Percentiles rank a stretch among this genome's conserved stretches.
These are phyloP conservation scores for Trichoderma gamsii DNA, from an alignment of 495 filamentous ascomycete genomes.

Conservation along the genomic window DNA sequence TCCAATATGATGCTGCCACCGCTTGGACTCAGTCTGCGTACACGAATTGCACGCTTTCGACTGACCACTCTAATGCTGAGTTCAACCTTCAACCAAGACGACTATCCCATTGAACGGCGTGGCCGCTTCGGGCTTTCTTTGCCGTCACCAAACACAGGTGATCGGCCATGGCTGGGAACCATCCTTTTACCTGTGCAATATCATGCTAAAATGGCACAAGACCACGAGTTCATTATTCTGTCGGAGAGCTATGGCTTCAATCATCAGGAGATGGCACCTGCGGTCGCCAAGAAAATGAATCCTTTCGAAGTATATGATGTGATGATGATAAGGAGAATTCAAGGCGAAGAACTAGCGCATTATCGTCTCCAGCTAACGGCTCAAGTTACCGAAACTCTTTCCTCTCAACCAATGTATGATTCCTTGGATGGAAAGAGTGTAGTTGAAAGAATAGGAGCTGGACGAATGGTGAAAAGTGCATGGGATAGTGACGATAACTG, in stretches of 20 bases:
- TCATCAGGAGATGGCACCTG: neutral
- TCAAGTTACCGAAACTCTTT: neutral
- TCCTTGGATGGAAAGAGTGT: neutral
- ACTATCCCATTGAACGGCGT: neutral
- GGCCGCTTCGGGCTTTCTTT: neutral
- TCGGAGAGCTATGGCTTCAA: conserved; percentile 3
- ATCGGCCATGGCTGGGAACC: neutral
- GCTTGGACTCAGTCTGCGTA: neutral
- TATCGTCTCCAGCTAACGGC: neutral
- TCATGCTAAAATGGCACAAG: neutral
- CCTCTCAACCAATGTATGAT: neutral
- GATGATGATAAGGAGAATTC: neutral
- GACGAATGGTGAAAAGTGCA: neutral
- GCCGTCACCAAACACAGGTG: neutral
- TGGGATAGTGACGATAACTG: neutral
- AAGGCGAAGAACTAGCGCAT: neutral
- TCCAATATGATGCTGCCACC: neutral
- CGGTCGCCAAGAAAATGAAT: neutral
- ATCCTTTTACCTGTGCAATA: neutral
- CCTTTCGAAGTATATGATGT: neutral
- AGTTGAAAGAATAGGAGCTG: neutral
- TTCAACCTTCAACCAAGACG: neutral
- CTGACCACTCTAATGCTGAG: neutral
- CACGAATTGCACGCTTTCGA: neutral
- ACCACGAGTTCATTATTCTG: conserved; percentile 3